These are phyloP conservation scores for Metschnikowia vanudenii DNA, from an alignment of 805 yeast genomes.

Conservation along the genomic window DNA sequence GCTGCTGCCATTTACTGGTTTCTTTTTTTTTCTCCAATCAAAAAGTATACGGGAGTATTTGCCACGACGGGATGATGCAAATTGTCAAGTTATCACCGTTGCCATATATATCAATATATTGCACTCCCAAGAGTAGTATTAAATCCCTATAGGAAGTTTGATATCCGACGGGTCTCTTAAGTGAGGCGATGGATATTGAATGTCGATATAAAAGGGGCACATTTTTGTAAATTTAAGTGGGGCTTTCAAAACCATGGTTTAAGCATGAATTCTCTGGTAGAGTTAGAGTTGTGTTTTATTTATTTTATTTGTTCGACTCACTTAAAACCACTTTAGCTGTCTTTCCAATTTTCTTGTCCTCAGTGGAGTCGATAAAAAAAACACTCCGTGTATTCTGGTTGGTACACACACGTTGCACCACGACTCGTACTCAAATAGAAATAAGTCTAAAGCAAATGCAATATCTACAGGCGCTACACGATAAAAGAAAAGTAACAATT, in stretches of 20 bases:
- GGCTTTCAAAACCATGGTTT: not conserved
- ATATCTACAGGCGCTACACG: not conserved
- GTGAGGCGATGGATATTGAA: constrained; percentile 57
- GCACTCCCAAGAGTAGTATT: constrained; percentile 52
- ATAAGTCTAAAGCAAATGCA: not conserved
- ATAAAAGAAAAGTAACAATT: constrained; percentile 4
- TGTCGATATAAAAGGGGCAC: constrained; percentile 55
- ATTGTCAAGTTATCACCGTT: constrained; percentile 62
- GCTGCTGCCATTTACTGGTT: constrained; percentile 11
- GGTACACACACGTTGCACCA: too few relatives aligned
- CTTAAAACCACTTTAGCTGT: too few relatives aligned
- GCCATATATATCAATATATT: constrained; percentile 47
- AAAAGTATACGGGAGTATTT: constrained; percentile 60
- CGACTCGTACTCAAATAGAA: too few relatives aligned
- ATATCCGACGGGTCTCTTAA: constrained; percentile 47
- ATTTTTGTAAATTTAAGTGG: constrained; percentile 13
- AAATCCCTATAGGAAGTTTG: constrained; percentile 62
- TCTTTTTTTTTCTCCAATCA: constrained; percentile 45
- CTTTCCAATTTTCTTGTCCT: too few relatives aligned
- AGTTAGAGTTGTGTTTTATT: too few relatives aligned
- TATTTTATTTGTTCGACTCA: too few relatives aligned
- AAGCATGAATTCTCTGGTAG: too few relatives aligned
- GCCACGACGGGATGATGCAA: constrained; percentile 67
- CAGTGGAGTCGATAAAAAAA: too few relatives aligned
- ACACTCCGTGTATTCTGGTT: too few relatives aligned